Evolutionary conservation across 805 yeast species (phyloP).

Genomic region (Nadsonia fulvescens): DNA sequence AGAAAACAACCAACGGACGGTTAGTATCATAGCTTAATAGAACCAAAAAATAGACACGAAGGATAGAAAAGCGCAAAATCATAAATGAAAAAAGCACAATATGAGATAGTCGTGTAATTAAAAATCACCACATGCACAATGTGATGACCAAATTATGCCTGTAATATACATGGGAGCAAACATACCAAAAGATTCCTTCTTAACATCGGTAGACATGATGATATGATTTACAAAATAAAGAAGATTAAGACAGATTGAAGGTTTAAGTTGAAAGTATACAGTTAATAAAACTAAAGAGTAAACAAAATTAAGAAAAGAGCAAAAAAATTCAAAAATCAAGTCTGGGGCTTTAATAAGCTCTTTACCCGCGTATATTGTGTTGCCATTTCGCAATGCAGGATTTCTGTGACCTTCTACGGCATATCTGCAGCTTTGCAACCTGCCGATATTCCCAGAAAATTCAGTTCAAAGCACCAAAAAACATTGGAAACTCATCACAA

Average conservation of each 20-base stretch:
- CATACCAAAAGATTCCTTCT: too few relatives aligned
- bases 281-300: too few relatives aligned
- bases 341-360: too few relatives aligned
- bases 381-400: too few relatives aligned
- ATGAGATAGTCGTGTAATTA: background rate
- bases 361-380: too few relatives aligned
- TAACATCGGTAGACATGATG: too few relatives aligned
- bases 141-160: background rate
- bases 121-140: conserved; percentile 4
- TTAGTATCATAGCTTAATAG: conserved; percentile 3
- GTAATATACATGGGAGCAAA: background rate
- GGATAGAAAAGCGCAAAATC: background rate
- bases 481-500: background rate
- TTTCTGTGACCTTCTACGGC: conserved; percentile 2
- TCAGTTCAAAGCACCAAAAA: background rate
- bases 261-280: too few relatives aligned
- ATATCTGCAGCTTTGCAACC: background rate
- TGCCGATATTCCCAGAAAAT: background rate
- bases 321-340: too few relatives aligned
- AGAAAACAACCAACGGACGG: conserved; percentile 1
- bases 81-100: conserved; percentile 1
- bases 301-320: too few relatives aligned
- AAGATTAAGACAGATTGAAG: too few relatives aligned
- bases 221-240: too few relatives aligned
- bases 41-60: background rate